phyloP scores from a whole-genome alignment of 805 yeast species.

The Sungouiozyma ichnusensis region DNA sequence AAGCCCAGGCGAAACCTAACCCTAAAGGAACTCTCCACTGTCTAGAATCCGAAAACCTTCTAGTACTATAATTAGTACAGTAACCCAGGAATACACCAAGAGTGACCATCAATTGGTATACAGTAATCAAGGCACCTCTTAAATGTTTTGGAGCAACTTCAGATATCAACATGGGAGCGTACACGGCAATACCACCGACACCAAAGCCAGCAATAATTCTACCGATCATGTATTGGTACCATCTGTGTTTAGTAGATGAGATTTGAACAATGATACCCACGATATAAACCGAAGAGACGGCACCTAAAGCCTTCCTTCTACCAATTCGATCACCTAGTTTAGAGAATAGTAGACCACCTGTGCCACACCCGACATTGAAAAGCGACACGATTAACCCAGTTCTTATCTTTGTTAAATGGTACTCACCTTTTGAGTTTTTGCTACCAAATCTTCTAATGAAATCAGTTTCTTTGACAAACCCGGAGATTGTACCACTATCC shows the following conservation, averaged over 20 bases:
- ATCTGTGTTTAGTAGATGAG: constrained; percentile 34
- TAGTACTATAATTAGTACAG: constrained; percentile 61
- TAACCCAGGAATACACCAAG: constrained; percentile 67
- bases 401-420: constrained; percentile 41
- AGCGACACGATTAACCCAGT: constrained; percentile 48
- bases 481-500: constrained; percentile 76
- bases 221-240: constrained; percentile 68
- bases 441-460: constrained; percentile 48
- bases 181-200: constrained; percentile 68
- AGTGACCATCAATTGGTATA: constrained; percentile 60
- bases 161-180: constrained; percentile 60
- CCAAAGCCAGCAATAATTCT: constrained; percentile 63
- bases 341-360: constrained; percentile 56
- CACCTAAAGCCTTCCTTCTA: constrained; percentile 53
- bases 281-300: constrained; percentile 51
- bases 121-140: constrained; percentile 48
- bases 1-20: constrained; percentile 39
- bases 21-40: constrained; percentile 71
- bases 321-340: constrained; percentile 54
- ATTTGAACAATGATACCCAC: constrained; percentile 63
- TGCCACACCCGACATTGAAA: constrained; percentile 67
- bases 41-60: constrained; percentile 47
- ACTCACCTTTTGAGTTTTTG: constrained; percentile 19
- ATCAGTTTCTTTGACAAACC: constrained; percentile 51
- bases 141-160: constrained; percentile 30